Conservation (phyloP, 1,284 basidiomycete genomes). For the Fistulinella cinereoalba region DNA sequence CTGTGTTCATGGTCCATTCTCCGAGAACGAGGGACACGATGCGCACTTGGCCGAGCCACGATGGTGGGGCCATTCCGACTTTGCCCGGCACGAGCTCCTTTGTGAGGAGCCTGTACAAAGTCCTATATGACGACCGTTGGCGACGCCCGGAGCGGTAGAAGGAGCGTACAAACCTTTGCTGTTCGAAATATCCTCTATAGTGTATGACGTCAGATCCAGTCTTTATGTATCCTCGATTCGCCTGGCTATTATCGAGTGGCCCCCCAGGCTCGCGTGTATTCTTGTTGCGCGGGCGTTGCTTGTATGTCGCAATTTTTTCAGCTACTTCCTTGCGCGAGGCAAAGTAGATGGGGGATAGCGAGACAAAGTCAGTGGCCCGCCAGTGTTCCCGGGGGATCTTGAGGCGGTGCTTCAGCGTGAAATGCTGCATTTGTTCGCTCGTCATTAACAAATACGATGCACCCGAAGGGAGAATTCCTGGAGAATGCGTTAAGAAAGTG, state of each 20-base stretch:
- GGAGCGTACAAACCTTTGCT: conserved; percentile 15
- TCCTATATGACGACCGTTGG: conserved; percentile 13
- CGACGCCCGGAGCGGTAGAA: not conserved
- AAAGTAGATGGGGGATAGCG: conserved; percentile 32
- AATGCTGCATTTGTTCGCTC: conserved; percentile 25
- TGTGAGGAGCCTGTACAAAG: conserved; percentile 24
- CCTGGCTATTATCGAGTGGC: conserved; percentile 26
- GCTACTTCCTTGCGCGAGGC: conserved; percentile 13
- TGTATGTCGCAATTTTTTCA: conserved; percentile 28
- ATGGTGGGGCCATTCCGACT: conserved; percentile 22
- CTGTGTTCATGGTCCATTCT: conserved; percentile 26
- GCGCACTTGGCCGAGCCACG: conserved; percentile 27
- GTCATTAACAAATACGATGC: conserved; percentile 33
- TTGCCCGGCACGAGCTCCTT: conserved; percentile 22
- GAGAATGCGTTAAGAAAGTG: not conserved
- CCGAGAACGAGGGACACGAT: conserved; percentile 29
- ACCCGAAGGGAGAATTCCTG: conserved; percentile 30
- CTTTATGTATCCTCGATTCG: conserved; percentile 31
- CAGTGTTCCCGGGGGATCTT: conserved; percentile 10
- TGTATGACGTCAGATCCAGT: conserved; percentile 8
- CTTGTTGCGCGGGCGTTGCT: conserved; percentile 30
- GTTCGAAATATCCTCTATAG: conserved; percentile 30
- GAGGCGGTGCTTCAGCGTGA: conserved; percentile 21
- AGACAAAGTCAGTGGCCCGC: conserved; percentile 20
- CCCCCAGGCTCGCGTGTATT: conserved; percentile 17